phyloP scores from a whole-genome alignment of 2,329 filamentous ascomycete genomes.

The Verticillium zaregamsianum region DNA sequence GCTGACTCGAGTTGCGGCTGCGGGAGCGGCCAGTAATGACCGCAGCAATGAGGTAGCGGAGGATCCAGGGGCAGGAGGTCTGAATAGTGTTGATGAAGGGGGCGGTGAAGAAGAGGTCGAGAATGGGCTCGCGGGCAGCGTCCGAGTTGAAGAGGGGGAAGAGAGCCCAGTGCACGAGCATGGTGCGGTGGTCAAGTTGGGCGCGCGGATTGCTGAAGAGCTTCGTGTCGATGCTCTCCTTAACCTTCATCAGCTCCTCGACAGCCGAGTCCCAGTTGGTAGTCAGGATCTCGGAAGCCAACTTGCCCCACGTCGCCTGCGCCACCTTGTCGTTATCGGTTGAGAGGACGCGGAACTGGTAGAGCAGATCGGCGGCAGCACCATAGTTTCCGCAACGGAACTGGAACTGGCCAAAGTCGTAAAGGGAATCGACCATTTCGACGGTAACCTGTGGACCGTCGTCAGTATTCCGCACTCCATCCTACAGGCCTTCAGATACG shows the following conservation, averaged over 20 bases:
- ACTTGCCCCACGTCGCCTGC: constrained; percentile 94
- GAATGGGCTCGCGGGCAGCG: constrained; percentile 79
- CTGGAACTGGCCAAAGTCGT: constrained; percentile 94
- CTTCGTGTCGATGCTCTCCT: constrained; percentile 88
- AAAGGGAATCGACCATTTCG: constrained; percentile 94
- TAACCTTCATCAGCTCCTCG: constrained; percentile 86
- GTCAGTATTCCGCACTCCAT: constrained; percentile 8
- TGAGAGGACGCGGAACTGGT: constrained; percentile 96
- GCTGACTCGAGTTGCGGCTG: constrained; percentile 73
- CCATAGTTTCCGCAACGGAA: constrained; percentile 96
- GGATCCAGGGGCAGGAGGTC: constrained; percentile 93
- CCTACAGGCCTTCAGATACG: constrained; percentile 24
- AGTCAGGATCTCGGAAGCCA: constrained; percentile 91
- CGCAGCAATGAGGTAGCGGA: constrained; percentile 88
- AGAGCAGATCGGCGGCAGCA: constrained; percentile 85
- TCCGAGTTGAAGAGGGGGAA: constrained; percentile 99
- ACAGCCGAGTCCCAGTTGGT: constrained; percentile 93
- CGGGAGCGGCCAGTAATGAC: constrained; percentile 91
- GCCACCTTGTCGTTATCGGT: constrained; percentile 98
- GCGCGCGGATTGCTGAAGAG: constrained; percentile 95
- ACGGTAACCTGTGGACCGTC: constrained; percentile 61
- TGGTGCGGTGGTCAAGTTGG: constrained; percentile 93
- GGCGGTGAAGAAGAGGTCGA: constrained; percentile 95
- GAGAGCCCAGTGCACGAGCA: constrained; percentile 96
- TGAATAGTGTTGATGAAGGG: constrained; percentile 99